Conservation (phyloP, 805 yeast species). For the Candida ulmi region DNA sequence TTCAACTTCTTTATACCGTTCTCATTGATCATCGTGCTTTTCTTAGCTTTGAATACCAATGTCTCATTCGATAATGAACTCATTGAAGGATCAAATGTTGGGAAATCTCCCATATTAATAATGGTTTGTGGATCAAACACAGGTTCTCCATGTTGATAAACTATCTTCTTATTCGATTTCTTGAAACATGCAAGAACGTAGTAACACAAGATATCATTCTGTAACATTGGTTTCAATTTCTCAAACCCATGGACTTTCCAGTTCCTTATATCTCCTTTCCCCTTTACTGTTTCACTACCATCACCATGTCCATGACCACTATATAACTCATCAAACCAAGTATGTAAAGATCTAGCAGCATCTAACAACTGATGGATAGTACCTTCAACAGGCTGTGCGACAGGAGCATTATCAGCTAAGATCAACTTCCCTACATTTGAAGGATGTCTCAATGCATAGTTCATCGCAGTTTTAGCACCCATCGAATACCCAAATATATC, state of each 20-base stretch:
- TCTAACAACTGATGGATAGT: background rate
- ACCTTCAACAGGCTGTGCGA: slow-evolving; percentile 1
- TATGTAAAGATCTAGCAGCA: background rate
- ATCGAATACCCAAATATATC: slow-evolving; percentile 41
- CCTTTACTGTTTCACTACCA: too few species aligned
- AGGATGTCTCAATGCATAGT: slow-evolving; percentile 34
- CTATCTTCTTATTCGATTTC: background rate
- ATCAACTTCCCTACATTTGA: slow-evolving; percentile 31
- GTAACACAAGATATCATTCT: background rate
- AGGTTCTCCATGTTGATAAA: background rate
- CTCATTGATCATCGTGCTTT: background rate
- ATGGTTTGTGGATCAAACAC: background rate
- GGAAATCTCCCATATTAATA: background rate
- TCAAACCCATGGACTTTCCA: background rate
- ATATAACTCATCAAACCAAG: too few species aligned
- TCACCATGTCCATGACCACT: too few species aligned
- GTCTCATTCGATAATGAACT: too few species aligned
- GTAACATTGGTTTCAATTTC: background rate
- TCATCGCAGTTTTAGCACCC: slow-evolving; percentile 49
- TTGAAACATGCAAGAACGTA: background rate
- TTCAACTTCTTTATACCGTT: background rate
- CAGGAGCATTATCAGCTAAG: slow-evolving; percentile 44
- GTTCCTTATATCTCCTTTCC: too few species aligned
- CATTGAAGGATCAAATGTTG: background rate
- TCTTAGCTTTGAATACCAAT: background rate